These are phyloP conservation scores for Mycena rosella DNA, from an alignment of 768 basidiomycete genomes.

Conservation along the genomic window DNA sequence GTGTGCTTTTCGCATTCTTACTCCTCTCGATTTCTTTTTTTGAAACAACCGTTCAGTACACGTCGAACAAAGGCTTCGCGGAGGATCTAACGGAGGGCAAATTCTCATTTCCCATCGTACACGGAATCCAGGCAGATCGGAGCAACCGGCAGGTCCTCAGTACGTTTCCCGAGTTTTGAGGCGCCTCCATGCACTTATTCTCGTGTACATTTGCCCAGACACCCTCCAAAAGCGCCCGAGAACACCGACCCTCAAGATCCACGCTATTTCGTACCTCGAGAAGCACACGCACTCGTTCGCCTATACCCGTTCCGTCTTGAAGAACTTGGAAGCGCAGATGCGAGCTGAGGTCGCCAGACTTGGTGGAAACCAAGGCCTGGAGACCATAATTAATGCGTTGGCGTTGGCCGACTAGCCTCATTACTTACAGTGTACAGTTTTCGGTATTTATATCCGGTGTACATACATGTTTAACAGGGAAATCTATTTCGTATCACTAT, in stretches of 20 bases:
- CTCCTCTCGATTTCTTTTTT: neutral
- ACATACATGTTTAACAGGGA: neutral
- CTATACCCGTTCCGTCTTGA: constrained; percentile 71
- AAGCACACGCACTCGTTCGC: constrained; percentile 58
- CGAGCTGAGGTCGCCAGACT: constrained; percentile 64
- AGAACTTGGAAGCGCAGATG: constrained; percentile 65
- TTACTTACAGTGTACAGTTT: too few relatives aligned
- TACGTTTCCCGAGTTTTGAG: constrained; percentile 53
- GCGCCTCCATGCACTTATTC: constrained; percentile 31
- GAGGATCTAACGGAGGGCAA: constrained; percentile 87
- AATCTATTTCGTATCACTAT: neutral
- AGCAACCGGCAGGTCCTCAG: constrained; percentile 70
- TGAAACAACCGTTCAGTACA: constrained; percentile 61
- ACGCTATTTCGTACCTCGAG: constrained; percentile 73
- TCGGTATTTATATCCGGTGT: too few relatives aligned
- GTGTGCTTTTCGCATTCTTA: constrained; percentile 54
- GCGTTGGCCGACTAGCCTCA: constrained; percentile 16
- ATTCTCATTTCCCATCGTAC: constrained; percentile 85
- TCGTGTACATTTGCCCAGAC: constrained; percentile 39
- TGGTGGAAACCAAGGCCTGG: constrained; percentile 70
- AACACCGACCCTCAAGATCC: constrained; percentile 69
- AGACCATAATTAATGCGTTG: constrained; percentile 56
- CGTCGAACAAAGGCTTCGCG: constrained; percentile 73
- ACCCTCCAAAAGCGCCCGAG: constrained; percentile 64
- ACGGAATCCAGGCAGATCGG: constrained; percentile 68